Evolutionary conservation across 768 basidiomycete genomes (phyloP).

Genomic region (Tremella fuciformis): DNA sequence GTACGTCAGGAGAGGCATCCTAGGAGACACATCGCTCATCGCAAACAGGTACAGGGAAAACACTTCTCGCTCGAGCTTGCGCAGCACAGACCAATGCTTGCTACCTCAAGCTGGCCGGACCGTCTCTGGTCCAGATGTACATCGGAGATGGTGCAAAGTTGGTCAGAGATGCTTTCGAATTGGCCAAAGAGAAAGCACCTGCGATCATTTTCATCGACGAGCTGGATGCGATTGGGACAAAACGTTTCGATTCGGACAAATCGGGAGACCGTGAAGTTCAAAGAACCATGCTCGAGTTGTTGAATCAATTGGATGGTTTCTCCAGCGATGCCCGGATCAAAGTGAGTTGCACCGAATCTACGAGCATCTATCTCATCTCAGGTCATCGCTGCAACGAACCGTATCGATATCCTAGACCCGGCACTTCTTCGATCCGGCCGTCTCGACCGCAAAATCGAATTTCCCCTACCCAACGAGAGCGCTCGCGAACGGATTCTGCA

Average conservation of each 20-base stretch:
- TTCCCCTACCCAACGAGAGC: constrained; percentile 91
- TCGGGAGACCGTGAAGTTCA: constrained; percentile 99
- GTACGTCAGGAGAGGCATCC: constrained; percentile 54
- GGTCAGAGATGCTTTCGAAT: constrained; percentile 94
- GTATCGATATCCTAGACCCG: constrained; percentile 97
- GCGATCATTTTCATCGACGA: constrained; percentile 99
- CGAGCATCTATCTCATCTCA: constrained; percentile 45
- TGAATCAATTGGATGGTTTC: constrained; percentile 98
- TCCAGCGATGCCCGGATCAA: constrained; percentile 96
- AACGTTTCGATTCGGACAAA: constrained; percentile 98
- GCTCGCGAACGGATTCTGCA: constrained; percentile 95
- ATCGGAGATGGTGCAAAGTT: constrained; percentile 99
- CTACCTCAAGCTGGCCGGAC: constrained; percentile 95
- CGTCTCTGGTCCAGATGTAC: constrained; percentile 94
- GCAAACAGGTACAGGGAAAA: constrained; percentile 82
- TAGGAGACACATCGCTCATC: background rate
- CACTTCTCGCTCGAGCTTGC: constrained; percentile 91
- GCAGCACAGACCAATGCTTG: constrained; percentile 97
- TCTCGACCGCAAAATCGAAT: constrained; percentile 97
- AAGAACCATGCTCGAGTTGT: constrained; percentile 96
- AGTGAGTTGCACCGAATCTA: constrained; percentile 56
- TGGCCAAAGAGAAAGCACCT: constrained; percentile 96
- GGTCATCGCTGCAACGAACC: constrained; percentile 98
- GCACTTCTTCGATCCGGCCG: constrained; percentile 97
- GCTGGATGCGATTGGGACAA: constrained; percentile 96